Base-by-base conservation (phyloP, 1,284 basidiomycete species). In the Trichosporon faecale region DNA sequence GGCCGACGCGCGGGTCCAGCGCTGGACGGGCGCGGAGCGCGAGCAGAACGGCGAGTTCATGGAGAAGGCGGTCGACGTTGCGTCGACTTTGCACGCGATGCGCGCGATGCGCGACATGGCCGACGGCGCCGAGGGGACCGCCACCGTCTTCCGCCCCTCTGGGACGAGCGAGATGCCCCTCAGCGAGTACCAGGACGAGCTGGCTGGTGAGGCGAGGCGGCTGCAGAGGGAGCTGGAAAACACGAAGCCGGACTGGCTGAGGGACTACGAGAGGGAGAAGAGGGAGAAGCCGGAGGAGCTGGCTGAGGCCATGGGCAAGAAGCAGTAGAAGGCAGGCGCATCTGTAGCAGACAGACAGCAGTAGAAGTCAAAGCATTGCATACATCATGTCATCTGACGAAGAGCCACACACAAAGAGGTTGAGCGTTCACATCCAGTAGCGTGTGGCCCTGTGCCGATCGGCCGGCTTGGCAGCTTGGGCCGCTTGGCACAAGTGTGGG, bases 241-340 rank as follows among this genome's bases (percentile, higher is more conserved):
- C 21, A n/a, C 70, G 44, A 79, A 79, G 72, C 81, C 81, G 12
- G 29, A 65, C n/a, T 82, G 81, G 81, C 69, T 81, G 66, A 67
- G 60, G 35, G 68, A 73, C 57, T 79, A 68, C 52, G 72, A 78
- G 46, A 68, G 14, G 35, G 29, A n/a, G n/a, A 25, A 52, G 35
- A 37, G 35, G 35, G 35, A 37, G 35, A 72, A 77, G 46, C 68
- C 14, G 35, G 29, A 14, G 16, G 16, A 52, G 66, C 23, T n/a
- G 23, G 37, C 16, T 1, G 25, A 35, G 29, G 29, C 14, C 11
- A 31, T 61, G 14, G 40, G 52, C 9, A 29, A 60, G 46, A 49
- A 23, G 6, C 63, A 46, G 46, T 14, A 61, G 25, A 14, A 44
- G 21, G 9, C 14, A 55, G 63, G 16, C 67, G 52, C 7, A 67